Base-by-base conservation (phyloP, 2,329 filamentous ascomycete genomes). In the Penicillium psychrosexuale region DNA sequence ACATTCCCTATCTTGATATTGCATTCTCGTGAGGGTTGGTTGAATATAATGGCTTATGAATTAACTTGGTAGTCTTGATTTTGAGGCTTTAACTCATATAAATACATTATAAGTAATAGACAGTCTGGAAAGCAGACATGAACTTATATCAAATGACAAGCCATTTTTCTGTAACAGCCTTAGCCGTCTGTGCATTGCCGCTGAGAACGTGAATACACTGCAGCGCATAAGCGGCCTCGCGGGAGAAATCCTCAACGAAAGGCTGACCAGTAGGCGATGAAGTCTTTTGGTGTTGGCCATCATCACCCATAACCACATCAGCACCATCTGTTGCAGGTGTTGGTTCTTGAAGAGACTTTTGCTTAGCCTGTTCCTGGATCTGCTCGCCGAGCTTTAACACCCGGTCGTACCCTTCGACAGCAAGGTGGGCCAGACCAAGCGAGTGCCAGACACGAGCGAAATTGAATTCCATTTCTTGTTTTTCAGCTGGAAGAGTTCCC, bases 391-490 rank as follows among this genome's bases (percentile, higher is more conserved):
- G 62, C 30, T 73, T 68, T 40, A 88, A 71, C 34, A 82, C 83
- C 34, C 74, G 77, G 60, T 85, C 77, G 69, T 97, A 97, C 51
- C 84, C 88, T 22, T 85, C 80, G 5, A 89, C 76, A 0, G 91
- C 91, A 28, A 95, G 75, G 67, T 90, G 85, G 19, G 82, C 79
- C 55, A 95, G 75, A 0, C 90, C 89, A 11, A 95, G 77, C 55
- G 87, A 80, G 70, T 94, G 89, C 77, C 89, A 94, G 27, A 85
- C 83, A 22, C 90, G 79, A 1, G 82, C 91, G 45, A 91, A 79
- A 66, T 96, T 96, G 75, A 88, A 95, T 66, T 90, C 87, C 8
- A 89, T 89, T 72, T 96, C 91, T 67, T 90, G 88, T 46, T 79
- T 74, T 63, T 86, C 75, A 19, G 76, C 66, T 1, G 75, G 71